Base-by-base conservation (phyloP, 2,329 filamentous ascomycete genomes). In the Fusarium marasasianum region DNA sequence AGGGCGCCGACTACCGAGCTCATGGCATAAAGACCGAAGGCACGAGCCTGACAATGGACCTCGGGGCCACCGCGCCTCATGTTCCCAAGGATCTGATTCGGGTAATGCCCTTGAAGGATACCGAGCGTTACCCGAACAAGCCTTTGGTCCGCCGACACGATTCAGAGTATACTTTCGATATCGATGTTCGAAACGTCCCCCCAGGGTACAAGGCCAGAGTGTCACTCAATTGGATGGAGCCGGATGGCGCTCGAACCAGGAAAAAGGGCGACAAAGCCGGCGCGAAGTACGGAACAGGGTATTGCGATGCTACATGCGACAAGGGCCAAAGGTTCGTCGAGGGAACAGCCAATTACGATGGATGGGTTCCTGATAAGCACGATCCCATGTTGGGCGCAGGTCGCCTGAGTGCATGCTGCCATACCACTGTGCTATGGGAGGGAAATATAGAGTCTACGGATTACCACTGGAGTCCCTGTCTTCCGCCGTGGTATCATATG, bases 171-270 rank as follows among this genome's bases (percentile, higher is more conserved):
- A 91, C 90, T 53, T 93, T 93, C 66, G 91, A 93, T 59, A 91
- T 93, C 35, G 91, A 94, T 77, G 88, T 92, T 41, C 92, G 90
- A 48, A 87, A 88, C 75, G 84, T 93, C 14, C 88, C 88, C 64
- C 94, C 92, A 78, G 92, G 92, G 63, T 83, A 93, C 63, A 93
- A 94, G 82, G 91, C 91, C 60, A 91, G 91, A 51, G 83, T 93
- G 50, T 93, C 93, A 83, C 88, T 91, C 64, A 86, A 88, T 38
- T 84, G 87, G 77, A 91, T 91, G 89, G 87, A 89, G 43, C 81
- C 83, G 15, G 88, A 90, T 71, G 89, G 89, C 71, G 89, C 88
- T 47, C 77, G 83, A 69, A 79, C 82, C 79, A 86, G 86, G 79
- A 87, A 86, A 77, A 69, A 83, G 5, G 82, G 81, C 80, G 90